Evolutionary conservation across 352 stramenopile genomes (phyloP).

Genomic region (Pythium apleroticum): DNA sequence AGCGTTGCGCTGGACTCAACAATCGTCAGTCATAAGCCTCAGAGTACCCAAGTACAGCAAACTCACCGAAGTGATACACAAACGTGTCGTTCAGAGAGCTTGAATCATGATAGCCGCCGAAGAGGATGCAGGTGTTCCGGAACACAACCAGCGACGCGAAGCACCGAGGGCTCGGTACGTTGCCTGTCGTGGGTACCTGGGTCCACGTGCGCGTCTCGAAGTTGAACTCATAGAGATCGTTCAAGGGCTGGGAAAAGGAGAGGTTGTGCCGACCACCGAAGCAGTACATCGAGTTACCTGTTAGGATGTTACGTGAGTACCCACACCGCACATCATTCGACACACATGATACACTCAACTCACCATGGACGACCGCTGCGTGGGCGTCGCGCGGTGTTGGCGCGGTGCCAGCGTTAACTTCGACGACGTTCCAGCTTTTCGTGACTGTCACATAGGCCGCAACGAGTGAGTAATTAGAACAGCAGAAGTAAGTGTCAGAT

Average conservation of each 20-base stretch:
- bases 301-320: not conserved
- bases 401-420: conserved; percentile 73
- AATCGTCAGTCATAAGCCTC: too few relatives aligned
- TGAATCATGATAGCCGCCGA: conserved; percentile 97
- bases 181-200: conserved; percentile 55
- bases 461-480: too few relatives aligned
- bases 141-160: conserved; percentile 89
- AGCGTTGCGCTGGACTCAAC: too few relatives aligned
- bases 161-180: conserved; percentile 66
- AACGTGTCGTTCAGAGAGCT: conserved; percentile 97
- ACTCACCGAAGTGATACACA: conserved; percentile 94
- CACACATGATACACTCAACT: not conserved
- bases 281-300: conserved; percentile 84
- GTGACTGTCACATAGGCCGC: conserved; percentile 57
- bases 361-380: conserved; percentile 88
- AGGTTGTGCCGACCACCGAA: conserved; percentile 91
- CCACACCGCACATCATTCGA: too few relatives aligned
- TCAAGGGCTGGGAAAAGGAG: conserved; percentile 77
- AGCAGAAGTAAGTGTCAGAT: too few relatives aligned
- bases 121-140: conserved; percentile 93
- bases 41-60: too few relatives aligned
- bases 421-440: conserved; percentile 72
- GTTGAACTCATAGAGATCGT: conserved; percentile 97
- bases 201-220: conserved; percentile 87
- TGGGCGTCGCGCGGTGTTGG: conserved; percentile 96